Percentiles rank a stretch among this genome's conserved stretches.
These are phyloP conservation scores for Claviceps africana DNA, from an alignment of 2,329 filamentous ascomycete genomes.

Conservation along the genomic window DNA sequence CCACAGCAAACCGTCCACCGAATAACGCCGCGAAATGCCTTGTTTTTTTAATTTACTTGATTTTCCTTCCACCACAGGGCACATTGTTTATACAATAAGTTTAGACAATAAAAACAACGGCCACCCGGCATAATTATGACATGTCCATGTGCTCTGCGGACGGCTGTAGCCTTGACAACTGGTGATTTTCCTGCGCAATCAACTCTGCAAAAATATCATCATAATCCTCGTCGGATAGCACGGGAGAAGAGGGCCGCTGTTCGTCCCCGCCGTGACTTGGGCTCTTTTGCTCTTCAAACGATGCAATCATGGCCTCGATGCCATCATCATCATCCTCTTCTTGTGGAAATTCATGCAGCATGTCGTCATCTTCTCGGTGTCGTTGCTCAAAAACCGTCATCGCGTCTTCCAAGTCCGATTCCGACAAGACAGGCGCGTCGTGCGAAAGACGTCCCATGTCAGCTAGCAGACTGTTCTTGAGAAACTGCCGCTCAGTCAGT, in stretches of 20 bases:
- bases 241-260: slow-evolving; percentile 19
- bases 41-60: too few species aligned
- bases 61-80: background rate
- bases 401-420: slow-evolving; percentile 39
- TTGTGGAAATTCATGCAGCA: slow-evolving; percentile 37
- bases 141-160: slow-evolving; percentile 33
- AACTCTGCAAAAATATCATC: slow-evolving; percentile 43
- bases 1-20: background rate
- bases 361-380: slow-evolving; percentile 25
- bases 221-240: slow-evolving; percentile 43
- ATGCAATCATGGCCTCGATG: slow-evolving; percentile 41
- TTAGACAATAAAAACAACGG: too few species aligned
- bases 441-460: slow-evolving; percentile 18
- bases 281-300: slow-evolving; percentile 23
- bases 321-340: slow-evolving; percentile 44
- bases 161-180: slow-evolving; percentile 6
- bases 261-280: slow-evolving; percentile 7
- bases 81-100: background rate
- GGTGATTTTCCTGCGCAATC: slow-evolving; percentile 16
- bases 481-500: slow-evolving; percentile 13
- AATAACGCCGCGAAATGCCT: slow-evolving; percentile 7
- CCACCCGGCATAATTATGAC: slow-evolving; percentile 6
- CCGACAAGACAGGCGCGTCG: slow-evolving; percentile 27
- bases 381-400: slow-evolving; percentile 20
- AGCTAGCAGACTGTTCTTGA: slow-evolving; percentile 22